Evolutionary conservation across 73 alveolate genomes (phyloP).

Genomic region (Paramecium sonneborni): DNA sequence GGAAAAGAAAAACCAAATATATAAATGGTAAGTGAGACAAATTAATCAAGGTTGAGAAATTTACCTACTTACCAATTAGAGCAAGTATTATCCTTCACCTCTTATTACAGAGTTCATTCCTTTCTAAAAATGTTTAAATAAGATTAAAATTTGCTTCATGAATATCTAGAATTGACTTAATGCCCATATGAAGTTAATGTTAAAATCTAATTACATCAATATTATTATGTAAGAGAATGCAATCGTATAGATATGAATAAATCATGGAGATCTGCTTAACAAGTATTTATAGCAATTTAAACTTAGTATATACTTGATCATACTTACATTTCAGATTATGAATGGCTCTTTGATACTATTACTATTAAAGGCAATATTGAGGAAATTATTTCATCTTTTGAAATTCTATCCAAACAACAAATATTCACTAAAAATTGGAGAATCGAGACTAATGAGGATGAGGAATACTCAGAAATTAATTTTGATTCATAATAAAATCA

Average conservation of each 20-base stretch:
- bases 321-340: neutral
- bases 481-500: neutral
- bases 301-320: slow-evolving; percentile 15
- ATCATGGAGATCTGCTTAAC: neutral
- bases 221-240: neutral
- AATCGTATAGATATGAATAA: neutral
- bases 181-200: slow-evolving; percentile 18
- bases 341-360: slow-evolving; percentile 34
- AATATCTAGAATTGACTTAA: neutral
- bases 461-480: neutral
- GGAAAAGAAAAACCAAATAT: neutral
- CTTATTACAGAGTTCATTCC: slow-evolving; percentile 8
- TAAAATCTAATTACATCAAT: neutral
- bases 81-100: slow-evolving; percentile 35
- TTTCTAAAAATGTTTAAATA: slow-evolving; percentile 3
- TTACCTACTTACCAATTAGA: neutral
- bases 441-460: neutral
- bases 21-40: neutral
- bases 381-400: neutral
- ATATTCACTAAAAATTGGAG: neutral
- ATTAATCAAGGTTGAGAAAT: slow-evolving; percentile 13
- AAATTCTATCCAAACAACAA: neutral
- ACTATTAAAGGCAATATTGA: slow-evolving; percentile 11
- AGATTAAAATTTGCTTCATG: neutral
- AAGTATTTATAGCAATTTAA: neutral